phyloP scores from a whole-genome alignment of 805 yeast species.

The Kuraishia borneana region DNA sequence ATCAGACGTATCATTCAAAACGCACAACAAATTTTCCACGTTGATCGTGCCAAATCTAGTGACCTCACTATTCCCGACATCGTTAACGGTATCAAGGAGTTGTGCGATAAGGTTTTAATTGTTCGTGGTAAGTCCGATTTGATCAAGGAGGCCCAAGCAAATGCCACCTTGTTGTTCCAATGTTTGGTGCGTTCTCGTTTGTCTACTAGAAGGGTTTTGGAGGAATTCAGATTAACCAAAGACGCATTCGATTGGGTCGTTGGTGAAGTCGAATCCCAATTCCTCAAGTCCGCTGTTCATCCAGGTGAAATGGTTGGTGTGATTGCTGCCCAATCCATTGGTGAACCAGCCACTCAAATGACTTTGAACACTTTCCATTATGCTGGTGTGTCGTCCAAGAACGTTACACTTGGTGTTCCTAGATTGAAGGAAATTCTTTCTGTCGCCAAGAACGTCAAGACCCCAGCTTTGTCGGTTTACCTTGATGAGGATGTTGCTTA shows the following conservation, averaged over 20 bases:
- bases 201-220: slow-evolving; percentile 82
- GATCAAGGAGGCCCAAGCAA: slow-evolving; percentile 76
- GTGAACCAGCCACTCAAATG: slow-evolving; percentile 98
- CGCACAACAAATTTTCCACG: slow-evolving; percentile 93
- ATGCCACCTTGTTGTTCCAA: slow-evolving; percentile 85
- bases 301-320: slow-evolving; percentile 99
- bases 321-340: slow-evolving; percentile 94
- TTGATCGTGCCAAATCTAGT: slow-evolving; percentile 82
- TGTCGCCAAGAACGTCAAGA: slow-evolving; percentile 96
- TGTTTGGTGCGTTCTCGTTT: slow-evolving; percentile 88
- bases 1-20: slow-evolving; percentile 93
- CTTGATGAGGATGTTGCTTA: slow-evolving; percentile 67
- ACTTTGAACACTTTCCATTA: slow-evolving; percentile 95
- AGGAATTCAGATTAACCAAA: slow-evolving; percentile 76
- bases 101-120: slow-evolving; percentile 60
- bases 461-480: slow-evolving; percentile 98
- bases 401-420: slow-evolving; percentile 94
- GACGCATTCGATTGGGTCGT: slow-evolving; percentile 92
- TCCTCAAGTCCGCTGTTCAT: slow-evolving; percentile 81
- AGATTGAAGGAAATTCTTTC: slow-evolving; percentile 96
- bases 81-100: slow-evolving; percentile 55
- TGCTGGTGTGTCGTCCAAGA: slow-evolving; percentile 96
- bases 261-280: slow-evolving; percentile 90
- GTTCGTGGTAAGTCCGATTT: slow-evolving; percentile 74
- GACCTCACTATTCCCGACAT: slow-evolving; percentile 82